Evolutionary conservation across 305 asterid genomes (phyloP).

Genomic region (Fraxinus albicans): DNA sequence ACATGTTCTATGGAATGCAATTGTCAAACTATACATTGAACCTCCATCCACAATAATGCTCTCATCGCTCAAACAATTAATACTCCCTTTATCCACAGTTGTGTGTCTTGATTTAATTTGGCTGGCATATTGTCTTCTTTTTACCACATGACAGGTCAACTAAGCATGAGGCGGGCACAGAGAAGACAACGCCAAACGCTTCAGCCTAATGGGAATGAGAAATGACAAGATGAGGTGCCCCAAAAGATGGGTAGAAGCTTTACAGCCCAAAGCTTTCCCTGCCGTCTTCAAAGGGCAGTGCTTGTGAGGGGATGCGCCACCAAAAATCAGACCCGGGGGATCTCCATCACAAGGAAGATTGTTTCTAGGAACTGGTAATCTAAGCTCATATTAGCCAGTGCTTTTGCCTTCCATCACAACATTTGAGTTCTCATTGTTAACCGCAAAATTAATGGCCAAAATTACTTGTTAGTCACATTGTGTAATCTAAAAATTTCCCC

Average conservation of each 20-base stretch:
- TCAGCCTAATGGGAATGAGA: not conserved
- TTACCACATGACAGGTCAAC: not conserved
- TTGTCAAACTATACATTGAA: not conserved
- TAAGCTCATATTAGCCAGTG: not conserved
- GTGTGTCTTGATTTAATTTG: not conserved
- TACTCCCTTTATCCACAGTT: not conserved
- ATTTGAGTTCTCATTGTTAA: not conserved
- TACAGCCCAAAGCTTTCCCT: not conserved
- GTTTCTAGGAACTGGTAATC: not conserved
- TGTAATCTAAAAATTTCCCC: not conserved
- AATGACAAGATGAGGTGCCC: not conserved
- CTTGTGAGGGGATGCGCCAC: not conserved
- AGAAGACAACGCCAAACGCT: not conserved
- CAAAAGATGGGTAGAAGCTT: not conserved
- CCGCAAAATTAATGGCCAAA: not conserved
- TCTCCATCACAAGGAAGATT: slow-evolving; percentile 4
- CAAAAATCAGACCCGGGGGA: not conserved
- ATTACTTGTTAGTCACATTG: not conserved
- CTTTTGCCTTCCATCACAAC: not conserved
- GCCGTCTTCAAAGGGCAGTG: not conserved
- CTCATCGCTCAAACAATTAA: not conserved
- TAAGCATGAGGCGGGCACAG: not conserved
- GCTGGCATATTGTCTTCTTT: not conserved
- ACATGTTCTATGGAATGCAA: not conserved
- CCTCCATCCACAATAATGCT: not conserved